phyloP scores from a whole-genome alignment of 2,329 filamentous ascomycete genomes.

The Pyrenophora tritici-repentis region DNA sequence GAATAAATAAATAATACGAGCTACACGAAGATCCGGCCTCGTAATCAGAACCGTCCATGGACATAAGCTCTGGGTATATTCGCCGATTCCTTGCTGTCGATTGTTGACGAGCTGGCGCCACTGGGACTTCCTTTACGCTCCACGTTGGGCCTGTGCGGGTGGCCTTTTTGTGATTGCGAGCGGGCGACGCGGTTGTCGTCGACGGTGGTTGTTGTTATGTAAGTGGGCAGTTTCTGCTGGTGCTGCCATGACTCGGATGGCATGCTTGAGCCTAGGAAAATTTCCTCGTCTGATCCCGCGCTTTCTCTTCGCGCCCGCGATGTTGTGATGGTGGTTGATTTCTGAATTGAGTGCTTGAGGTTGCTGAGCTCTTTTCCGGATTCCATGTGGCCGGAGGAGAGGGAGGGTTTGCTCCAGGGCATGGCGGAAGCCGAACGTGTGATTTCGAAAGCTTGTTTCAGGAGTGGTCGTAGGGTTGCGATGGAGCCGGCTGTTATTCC shows the following conservation, averaged over 20 bases:
- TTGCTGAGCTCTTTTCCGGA: constrained; percentile 19
- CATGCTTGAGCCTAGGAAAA: constrained; percentile 16
- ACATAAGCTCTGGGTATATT: constrained; percentile 1
- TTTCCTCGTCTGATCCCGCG: constrained; percentile 29
- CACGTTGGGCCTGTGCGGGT: not conserved
- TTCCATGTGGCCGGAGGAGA: constrained; percentile 9
- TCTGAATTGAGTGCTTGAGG: constrained; percentile 23
- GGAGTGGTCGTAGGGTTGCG: constrained; percentile 33
- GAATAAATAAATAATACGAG: too few relatives aligned
- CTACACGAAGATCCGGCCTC: too few relatives aligned
- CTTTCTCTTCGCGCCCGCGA: constrained; percentile 26
- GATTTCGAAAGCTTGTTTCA: constrained; percentile 22
- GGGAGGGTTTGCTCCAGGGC: constrained; percentile 23
- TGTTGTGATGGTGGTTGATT: constrained; percentile 27
- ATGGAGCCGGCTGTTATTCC: constrained; percentile 38
- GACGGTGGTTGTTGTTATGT: constrained; percentile 26
- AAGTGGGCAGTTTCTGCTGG: constrained; percentile 15
- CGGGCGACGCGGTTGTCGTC: constrained; percentile 17
- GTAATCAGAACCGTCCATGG: constrained; percentile 6
- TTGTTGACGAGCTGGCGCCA: constrained; percentile 15
- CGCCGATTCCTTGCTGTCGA: constrained; percentile 14
- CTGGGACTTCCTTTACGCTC: constrained; percentile 18
- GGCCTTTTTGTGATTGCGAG: constrained; percentile 1
- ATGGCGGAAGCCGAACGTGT: constrained; percentile 20
- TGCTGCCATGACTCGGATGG: constrained; percentile 21